Evolutionary conservation across 768 basidiomycete species (phyloP), one percentile per base, ranked within the genome.

Genomic region (Hypholoma fasciculare): DNA sequence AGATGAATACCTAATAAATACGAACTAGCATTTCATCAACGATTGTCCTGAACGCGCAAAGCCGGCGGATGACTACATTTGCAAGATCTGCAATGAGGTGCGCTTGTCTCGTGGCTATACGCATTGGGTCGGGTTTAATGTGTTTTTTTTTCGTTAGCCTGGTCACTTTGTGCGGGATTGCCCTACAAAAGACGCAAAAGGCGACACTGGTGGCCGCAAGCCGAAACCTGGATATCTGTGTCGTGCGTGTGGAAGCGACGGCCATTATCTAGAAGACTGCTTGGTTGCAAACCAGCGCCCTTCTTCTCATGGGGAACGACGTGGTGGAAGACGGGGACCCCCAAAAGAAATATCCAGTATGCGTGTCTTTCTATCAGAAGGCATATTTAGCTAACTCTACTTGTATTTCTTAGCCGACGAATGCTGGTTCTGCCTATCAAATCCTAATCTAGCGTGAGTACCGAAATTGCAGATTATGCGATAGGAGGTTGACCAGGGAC

Each of bases 341-440:
- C 82, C 77, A 42, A 95, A 85, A 73, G 93, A 94, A 69, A 92
- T 96, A 54, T 83, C 79, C 57, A 90, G 92, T 94, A 67, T 65
- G 89, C n/a, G n/a, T 77, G 36, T 13, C 38, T 38, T 48, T 46
- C n/a, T 38, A 39, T 53, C 30, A 48, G 42, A 50, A 38, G 37
- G 51, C 30, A 49, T 14, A 50, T 17, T 2, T 49, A 49, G 42
- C 46, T 54, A 39, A 63, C 34, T 1, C 2, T 19, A 56, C 27
- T 54, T 40, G 48, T 14, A 30, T 56, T 57, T 26, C 62, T 48
- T 67, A 93, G 92, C 94, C 63, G 91, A 91, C 56, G 92, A 95
- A 71, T 98, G 96, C 72, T 98, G 96, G 96, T 98, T 99, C 76
- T 99, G 97, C 71, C 73, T 99, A 53, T 96, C 94, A 42, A 98